Evolutionary conservation across 2,329 filamentous ascomycete species (phyloP).

Genomic region (Penicillium sp.): DNA sequence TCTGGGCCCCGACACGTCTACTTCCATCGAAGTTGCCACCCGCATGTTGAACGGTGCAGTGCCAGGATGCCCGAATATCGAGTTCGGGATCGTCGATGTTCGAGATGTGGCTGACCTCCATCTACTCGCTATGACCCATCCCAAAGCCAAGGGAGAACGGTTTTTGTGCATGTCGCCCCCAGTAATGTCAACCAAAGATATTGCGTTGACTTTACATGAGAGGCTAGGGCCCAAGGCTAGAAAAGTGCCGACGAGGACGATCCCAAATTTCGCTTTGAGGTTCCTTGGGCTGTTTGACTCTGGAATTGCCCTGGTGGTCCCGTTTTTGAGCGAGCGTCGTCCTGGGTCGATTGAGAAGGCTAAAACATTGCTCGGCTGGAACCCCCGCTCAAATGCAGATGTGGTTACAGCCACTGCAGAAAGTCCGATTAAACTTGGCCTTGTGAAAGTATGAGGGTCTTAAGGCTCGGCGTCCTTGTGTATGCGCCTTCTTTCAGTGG

Average conservation of each 20-base stretch:
- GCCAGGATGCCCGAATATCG: slow-evolving; percentile 7
- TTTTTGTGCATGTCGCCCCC: slow-evolving; percentile 10
- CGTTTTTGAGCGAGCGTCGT: neutral
- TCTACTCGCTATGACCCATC: slow-evolving; percentile 10
- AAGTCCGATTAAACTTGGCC: slow-evolving; percentile 1
- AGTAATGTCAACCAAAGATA: slow-evolving; percentile 2
- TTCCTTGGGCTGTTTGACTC: slow-evolving; percentile 6
- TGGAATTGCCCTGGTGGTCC: slow-evolving; percentile 5
- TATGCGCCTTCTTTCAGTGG: neutral
- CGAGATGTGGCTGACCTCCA: slow-evolving; percentile 12
- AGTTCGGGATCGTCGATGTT: slow-evolving; percentile 10
- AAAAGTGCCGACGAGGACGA: slow-evolving; percentile 4
- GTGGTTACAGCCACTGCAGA: slow-evolving; percentile 10
- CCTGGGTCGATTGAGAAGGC: slow-evolving; percentile 9
- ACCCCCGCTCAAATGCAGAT: slow-evolving; percentile 7
- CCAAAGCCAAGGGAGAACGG: slow-evolving; percentile 7
- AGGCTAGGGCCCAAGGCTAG: slow-evolving; percentile 4
- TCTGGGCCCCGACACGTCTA: slow-evolving; percentile 3
- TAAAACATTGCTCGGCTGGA: slow-evolving; percentile 8
- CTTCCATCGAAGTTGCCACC: slow-evolving; percentile 5
- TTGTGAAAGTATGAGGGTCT: neutral
- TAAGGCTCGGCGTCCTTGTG: neutral
- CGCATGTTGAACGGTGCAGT: slow-evolving; percentile 7
- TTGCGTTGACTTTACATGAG: slow-evolving; percentile 5
- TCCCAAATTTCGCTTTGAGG: slow-evolving; percentile 7